Conservation (phyloP, 192 early-diverging fungal species). For the Ambispora gerdemannii region DNA sequence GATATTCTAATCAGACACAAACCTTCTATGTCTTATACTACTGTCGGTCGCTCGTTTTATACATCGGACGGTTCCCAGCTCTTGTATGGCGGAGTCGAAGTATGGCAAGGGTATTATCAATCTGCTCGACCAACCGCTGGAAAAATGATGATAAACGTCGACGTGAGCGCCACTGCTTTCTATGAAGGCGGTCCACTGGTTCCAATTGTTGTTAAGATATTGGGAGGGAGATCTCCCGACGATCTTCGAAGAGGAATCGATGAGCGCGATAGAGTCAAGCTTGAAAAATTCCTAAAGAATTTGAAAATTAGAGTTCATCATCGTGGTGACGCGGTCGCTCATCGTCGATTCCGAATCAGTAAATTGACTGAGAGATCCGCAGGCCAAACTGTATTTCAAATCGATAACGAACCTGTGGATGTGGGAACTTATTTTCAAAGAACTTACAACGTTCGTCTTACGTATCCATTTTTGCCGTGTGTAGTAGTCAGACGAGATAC, state of each 20-base stretch:
- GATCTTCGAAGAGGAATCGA: constrained; percentile 43
- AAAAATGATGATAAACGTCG: constrained; percentile 67
- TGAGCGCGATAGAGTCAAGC: constrained; percentile 39
- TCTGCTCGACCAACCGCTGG: constrained; percentile 69
- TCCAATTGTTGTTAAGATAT: constrained; percentile 62
- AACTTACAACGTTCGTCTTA: constrained; percentile 67
- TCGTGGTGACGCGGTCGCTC: constrained; percentile 54
- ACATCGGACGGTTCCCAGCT: constrained; percentile 56
- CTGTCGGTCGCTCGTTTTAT: constrained; percentile 87
- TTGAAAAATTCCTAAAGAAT: constrained; percentile 52
- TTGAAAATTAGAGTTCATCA: constrained; percentile 55
- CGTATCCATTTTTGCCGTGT: constrained; percentile 77
- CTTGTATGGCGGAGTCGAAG: constrained; percentile 69
- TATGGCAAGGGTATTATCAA: constrained; percentile 90
- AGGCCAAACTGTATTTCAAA: constrained; percentile 66
- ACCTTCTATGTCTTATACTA: constrained; percentile 68
- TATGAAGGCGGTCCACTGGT: constrained; percentile 64
- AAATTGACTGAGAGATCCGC: constrained; percentile 64
- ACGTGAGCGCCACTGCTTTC: constrained; percentile 67
- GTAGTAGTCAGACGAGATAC: constrained; percentile 63
- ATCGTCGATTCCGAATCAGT: constrained; percentile 67
- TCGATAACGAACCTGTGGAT: constrained; percentile 53
- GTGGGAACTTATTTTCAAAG: constrained; percentile 73
- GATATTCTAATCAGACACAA: constrained; percentile 81
- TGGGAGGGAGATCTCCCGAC: constrained; percentile 50